These are phyloP conservation scores for Simplicillium sp. DNA, from an alignment of 2,329 filamentous ascomycete genomes.

Conservation along the genomic window DNA sequence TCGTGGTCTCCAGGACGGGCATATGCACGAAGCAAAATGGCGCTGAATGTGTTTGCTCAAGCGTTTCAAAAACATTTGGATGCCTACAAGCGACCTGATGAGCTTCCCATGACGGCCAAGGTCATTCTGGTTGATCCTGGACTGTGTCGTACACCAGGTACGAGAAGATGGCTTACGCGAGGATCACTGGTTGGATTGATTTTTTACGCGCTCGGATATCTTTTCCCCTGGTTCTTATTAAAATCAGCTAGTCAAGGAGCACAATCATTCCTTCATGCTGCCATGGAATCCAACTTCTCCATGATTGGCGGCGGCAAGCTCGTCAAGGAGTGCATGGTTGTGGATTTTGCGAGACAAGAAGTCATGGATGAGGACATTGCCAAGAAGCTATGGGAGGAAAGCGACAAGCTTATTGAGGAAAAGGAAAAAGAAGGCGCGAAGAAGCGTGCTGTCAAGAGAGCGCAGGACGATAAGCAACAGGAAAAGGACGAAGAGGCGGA, in stretches of 20 bases:
- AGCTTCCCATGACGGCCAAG: slow-evolving; percentile 69
- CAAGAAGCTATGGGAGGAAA: slow-evolving; percentile 83
- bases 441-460: slow-evolving; percentile 25
- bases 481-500: slow-evolving; percentile 25
- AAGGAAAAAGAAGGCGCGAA: slow-evolving; percentile 70
- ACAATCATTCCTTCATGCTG: slow-evolving; percentile 76
- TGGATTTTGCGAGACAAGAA: slow-evolving; percentile 63
- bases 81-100: slow-evolving; percentile 74
- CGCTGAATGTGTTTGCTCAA: slow-evolving; percentile 79
- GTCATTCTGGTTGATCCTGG: slow-evolving; percentile 87
- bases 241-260: slow-evolving; percentile 79
- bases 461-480: slow-evolving; percentile 17
- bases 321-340: slow-evolving; percentile 80
- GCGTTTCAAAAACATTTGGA: slow-evolving; percentile 91
- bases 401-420: slow-evolving; percentile 72
- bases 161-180: slow-evolving; percentile 74
- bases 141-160: slow-evolving; percentile 75
- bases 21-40: slow-evolving; percentile 62
- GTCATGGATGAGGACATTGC: slow-evolving; percentile 70
- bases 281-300: slow-evolving; percentile 68
- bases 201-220: slow-evolving; percentile 68
- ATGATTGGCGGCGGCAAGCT: slow-evolving; percentile 54
- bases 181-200: slow-evolving; percentile 74
- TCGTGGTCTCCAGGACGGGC: slow-evolving; percentile 46
- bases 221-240: slow-evolving; percentile 76